Evolutionary conservation across 164 flowering plant genomes (phyloP).

Genomic region (Brasenia schreberi): DNA sequence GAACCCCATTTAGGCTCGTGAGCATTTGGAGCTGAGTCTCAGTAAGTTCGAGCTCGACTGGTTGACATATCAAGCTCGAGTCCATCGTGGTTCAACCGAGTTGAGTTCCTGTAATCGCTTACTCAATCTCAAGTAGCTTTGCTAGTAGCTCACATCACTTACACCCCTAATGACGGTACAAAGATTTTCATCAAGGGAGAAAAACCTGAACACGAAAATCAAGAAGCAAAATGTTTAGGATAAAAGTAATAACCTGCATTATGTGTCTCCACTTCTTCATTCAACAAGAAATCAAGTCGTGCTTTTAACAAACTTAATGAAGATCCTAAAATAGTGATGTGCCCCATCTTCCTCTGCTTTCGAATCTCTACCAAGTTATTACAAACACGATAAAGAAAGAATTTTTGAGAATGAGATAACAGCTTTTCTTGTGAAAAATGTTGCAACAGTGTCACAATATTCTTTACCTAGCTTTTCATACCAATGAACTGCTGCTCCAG

Average conservation of each 20-base stretch:
- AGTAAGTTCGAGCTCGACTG: too few relatives aligned
- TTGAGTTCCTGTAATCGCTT: too few relatives aligned
- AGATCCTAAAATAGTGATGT: constrained; percentile 74
- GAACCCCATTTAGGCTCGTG: too few relatives aligned
- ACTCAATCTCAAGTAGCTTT: too few relatives aligned
- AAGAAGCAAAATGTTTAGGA: background rate
- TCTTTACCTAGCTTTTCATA: constrained; percentile 87
- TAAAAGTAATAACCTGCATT: constrained; percentile 24
- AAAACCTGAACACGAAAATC: background rate
- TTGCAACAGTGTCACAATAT: background rate
- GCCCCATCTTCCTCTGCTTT: constrained; percentile 87
- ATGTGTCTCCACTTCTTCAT: constrained; percentile 23
- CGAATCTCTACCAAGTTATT: constrained; percentile 50
- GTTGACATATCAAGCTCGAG: too few relatives aligned
- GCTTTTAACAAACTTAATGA: constrained; percentile 56
- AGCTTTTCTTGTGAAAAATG: background rate
- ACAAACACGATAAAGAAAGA: constrained; percentile 2
- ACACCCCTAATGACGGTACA: too few relatives aligned
- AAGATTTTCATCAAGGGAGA: too few relatives aligned
- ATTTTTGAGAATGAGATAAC: background rate
- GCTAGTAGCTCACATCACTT: too few relatives aligned
- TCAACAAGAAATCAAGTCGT: constrained; percentile 33
- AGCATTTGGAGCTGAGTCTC: too few relatives aligned
- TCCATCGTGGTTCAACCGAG: too few relatives aligned
- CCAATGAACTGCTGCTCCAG: constrained; percentile 89